Evolutionary conservation across 768 basidiomycete species (phyloP).

Genomic region (Lactifluus volemus): DNA sequence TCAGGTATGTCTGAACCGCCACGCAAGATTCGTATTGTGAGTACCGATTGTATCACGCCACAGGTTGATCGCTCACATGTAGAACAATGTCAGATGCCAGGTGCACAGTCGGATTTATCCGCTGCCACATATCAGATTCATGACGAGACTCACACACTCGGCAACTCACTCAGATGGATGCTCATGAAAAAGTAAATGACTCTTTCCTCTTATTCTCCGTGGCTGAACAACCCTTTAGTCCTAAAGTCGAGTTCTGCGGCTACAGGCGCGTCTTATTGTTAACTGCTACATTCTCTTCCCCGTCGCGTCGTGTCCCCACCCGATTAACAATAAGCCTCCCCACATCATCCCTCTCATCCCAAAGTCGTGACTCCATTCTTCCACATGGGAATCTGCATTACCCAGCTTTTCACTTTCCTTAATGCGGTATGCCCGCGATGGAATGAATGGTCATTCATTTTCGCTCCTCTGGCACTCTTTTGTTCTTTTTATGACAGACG

Average conservation of each 20-base stretch:
- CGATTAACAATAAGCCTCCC: conserved; percentile 3
- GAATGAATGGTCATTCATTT: neutral
- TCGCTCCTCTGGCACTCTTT: neutral
- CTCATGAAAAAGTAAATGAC: conserved; percentile 88
- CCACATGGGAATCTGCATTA: neutral
- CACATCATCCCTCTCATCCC: neutral
- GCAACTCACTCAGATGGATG: conserved; percentile 95
- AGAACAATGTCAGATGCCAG: conserved; percentile 53
- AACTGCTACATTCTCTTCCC: neutral
- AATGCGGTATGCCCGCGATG: neutral
- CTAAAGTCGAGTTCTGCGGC: conserved; percentile 96
- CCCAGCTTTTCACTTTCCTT: neutral
- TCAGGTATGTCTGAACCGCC: conserved; percentile 8
- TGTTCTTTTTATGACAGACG: neutral
- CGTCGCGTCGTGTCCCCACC: neutral
- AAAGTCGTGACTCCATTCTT: neutral
- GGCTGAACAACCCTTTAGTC: conserved; percentile 38
- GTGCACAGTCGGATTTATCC: conserved; percentile 72
- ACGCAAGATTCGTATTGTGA: conserved; percentile 18
- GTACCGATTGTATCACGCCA: neutral
- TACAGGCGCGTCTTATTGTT: conserved; percentile 59
- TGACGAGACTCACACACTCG: conserved; percentile 94
- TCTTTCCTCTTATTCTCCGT: neutral
- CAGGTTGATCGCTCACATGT: neutral
- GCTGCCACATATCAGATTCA: conserved; percentile 87